A percentile compares a stretch with the other conserved stretches of the same genome.
Evolutionary conservation across 2,329 filamentous ascomycete species (phyloP).

Genomic region (Fonsecaea multimorphosa): DNA sequence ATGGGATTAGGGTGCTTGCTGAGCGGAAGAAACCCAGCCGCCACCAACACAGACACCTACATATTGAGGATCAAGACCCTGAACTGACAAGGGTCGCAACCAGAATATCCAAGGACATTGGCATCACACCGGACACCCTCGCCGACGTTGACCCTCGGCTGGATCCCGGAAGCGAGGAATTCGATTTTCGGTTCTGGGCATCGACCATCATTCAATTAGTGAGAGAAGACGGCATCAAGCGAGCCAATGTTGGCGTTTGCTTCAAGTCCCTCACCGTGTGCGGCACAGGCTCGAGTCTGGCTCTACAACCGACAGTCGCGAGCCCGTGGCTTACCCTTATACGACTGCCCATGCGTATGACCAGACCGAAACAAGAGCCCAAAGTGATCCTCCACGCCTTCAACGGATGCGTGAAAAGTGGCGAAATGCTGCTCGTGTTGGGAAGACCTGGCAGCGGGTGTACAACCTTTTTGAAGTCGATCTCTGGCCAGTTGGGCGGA

Average conservation of each 20-base stretch:
- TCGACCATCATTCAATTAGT: conserved; percentile 26
- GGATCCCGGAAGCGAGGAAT: conserved; percentile 26
- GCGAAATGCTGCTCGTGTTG: conserved; percentile 69
- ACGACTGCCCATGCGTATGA: conserved; percentile 62
- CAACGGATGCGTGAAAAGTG: conserved; percentile 58
- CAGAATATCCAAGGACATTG: conserved; percentile 18
- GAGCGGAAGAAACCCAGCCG: conserved; percentile 7
- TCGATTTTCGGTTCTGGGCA: conserved; percentile 31
- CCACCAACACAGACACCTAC: background rate
- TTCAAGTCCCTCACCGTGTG: conserved; percentile 70
- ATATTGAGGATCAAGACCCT: conserved; percentile 5
- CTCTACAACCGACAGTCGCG: conserved; percentile 70
- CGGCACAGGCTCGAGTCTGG: conserved; percentile 66
- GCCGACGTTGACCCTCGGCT: conserved; percentile 29
- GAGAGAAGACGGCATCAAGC: conserved; percentile 27
- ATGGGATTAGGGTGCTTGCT: conserved; percentile 21
- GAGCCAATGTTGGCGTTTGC: conserved; percentile 58
- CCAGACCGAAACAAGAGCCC: conserved; percentile 40
- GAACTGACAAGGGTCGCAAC: conserved; percentile 29
- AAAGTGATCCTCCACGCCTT: conserved; percentile 55
- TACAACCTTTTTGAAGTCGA: conserved; percentile 80
- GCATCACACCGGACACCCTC: conserved; percentile 17
- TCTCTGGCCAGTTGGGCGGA: conserved; percentile 81
- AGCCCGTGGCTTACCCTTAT: conserved; percentile 65
- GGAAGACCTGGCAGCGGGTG: conserved; percentile 72